Conservation (phyloP, 371 early-diverging fungal genomes). For the Zancudomyces culisetae region DNA sequence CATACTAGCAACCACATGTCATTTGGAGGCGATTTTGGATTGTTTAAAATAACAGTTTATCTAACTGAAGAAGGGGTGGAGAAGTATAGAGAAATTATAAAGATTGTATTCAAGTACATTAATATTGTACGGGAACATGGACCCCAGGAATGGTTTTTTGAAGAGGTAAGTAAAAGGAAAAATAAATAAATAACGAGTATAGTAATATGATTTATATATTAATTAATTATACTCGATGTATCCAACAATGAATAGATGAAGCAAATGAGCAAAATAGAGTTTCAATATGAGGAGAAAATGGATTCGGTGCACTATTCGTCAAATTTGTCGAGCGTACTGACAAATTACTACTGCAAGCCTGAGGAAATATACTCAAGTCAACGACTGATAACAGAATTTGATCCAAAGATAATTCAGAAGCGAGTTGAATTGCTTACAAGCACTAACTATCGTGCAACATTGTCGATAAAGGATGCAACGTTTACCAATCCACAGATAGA, state of each 20-base stretch:
- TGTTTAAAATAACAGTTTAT: constrained; percentile 58
- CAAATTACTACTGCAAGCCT: constrained; percentile 33
- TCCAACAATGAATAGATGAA: background rate
- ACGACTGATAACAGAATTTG: constrained; percentile 37
- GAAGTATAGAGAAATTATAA: constrained; percentile 53
- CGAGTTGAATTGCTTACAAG: constrained; percentile 36
- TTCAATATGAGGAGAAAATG: constrained; percentile 65
- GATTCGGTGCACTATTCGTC: constrained; percentile 14
- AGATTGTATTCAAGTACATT: constrained; percentile 72
- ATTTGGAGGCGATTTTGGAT: constrained; percentile 13
- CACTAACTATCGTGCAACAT: constrained; percentile 41
- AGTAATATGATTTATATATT: background rate
- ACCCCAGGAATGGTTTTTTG: constrained; percentile 52
- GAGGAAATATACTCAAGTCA: constrained; percentile 49
- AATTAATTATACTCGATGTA: background rate
- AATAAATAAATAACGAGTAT: background rate
- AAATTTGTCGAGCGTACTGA: constrained; percentile 24
- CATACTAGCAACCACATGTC: constrained; percentile 30
- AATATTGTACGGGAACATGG: constrained; percentile 45
- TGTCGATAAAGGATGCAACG: constrained; percentile 9
- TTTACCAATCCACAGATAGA: constrained; percentile 29
- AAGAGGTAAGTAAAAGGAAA: constrained; percentile 29
- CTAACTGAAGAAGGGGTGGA: constrained; percentile 68
- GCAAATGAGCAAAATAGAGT: constrained; percentile 42
- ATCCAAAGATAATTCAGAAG: constrained; percentile 36